Evolutionary conservation across 306 rosid species (phyloP), one percentile per base, ranked within the genome.

Genomic region (Gastrolobium villosum): DNA sequence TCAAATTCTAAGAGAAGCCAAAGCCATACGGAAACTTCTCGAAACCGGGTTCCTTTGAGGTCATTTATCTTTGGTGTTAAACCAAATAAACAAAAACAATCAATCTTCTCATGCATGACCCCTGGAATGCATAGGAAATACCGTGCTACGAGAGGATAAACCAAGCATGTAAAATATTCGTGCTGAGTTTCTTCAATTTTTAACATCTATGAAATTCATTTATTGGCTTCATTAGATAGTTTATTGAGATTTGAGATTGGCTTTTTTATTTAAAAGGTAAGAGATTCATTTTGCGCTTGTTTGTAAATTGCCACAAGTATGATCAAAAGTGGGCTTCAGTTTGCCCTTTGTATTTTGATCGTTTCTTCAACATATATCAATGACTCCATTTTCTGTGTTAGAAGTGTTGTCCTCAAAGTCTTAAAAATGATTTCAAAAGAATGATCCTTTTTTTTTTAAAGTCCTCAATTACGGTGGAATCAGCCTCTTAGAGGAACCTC

Each of bases 61-160:
- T 87, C 98, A 10, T 93, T 93, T 65, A 89, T 93, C 76, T 93
- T 93, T 54, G 97, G 98, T 13, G 86, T 82, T 46, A 82, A 88
- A 82, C 83, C 77, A 20, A 89, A 88, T 89, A 93, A 91, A 64
- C 93, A 93, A 74, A 93, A 78, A 71, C 82, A 85, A n/a, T 89
- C 93, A 3, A 75, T 93, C 85, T 91, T 93, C 79, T 75, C 91
- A 2, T 28, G 62, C 71, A 65, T 82, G 79, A 72, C 82, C 59
- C 82, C 74, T 46, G 82, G 75, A 56, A 86, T 86, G 94, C 85
- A 88, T 63, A 89, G 70, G 84, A 93, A 89, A 83, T 85, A 88
- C 74, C 85, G 86, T 41, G 85, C 73, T 74, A 39, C 77, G 15
- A 90, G 72, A 88, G 70, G 82, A 56, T 82, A 81, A 67, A 52